These are phyloP conservation scores for Fusarium protoensiforme DNA, from an alignment of 2,329 filamentous ascomycete genomes.

Conservation along the genomic window DNA sequence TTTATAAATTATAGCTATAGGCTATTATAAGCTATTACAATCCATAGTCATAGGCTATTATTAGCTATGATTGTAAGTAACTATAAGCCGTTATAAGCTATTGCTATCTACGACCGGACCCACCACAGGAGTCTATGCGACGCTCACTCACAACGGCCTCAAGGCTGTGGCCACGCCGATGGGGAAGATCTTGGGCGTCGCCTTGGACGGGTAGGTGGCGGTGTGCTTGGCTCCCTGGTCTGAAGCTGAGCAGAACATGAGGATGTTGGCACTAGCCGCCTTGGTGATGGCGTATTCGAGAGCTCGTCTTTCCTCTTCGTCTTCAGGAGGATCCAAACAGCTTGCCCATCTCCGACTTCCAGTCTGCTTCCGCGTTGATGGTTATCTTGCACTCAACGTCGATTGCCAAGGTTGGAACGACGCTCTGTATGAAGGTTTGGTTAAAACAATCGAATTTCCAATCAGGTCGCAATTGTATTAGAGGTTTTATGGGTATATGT, in stretches of 20 bases:
- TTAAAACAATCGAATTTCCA: too few species aligned
- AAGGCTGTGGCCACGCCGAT: slow-evolving; percentile 41
- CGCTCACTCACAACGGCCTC: too few species aligned
- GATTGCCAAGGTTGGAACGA: slow-evolving; percentile 6
- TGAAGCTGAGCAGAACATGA: slow-evolving; percentile 52
- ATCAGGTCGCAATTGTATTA: too few species aligned
- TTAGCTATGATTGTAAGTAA: too few species aligned
- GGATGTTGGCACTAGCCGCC: slow-evolving; percentile 43
- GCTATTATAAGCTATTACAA: too few species aligned
- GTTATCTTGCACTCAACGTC: slow-evolving; percentile 39
- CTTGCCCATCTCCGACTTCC: slow-evolving; percentile 39
- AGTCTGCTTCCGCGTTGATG: slow-evolving; percentile 43
- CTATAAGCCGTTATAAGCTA: too few species aligned
- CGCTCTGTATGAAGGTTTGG: background rate
- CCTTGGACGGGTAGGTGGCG: slow-evolving; percentile 13
- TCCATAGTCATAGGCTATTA: too few species aligned
- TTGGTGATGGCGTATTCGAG: slow-evolving; percentile 43
- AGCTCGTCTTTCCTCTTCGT: background rate
- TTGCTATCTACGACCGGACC: too few species aligned
- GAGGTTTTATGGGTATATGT: background rate
- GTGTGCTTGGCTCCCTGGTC: slow-evolving; percentile 39
- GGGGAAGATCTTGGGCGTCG: slow-evolving; percentile 38
- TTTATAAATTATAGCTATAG: too few species aligned
- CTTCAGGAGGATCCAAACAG: slow-evolving; percentile 35
- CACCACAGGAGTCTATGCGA: too few species aligned